Percentiles rank a stretch among this genome's conserved stretches.
phyloP scores from a whole-genome alignment of 805 yeast species.

The Nakazawaea wickerhamii region DNA sequence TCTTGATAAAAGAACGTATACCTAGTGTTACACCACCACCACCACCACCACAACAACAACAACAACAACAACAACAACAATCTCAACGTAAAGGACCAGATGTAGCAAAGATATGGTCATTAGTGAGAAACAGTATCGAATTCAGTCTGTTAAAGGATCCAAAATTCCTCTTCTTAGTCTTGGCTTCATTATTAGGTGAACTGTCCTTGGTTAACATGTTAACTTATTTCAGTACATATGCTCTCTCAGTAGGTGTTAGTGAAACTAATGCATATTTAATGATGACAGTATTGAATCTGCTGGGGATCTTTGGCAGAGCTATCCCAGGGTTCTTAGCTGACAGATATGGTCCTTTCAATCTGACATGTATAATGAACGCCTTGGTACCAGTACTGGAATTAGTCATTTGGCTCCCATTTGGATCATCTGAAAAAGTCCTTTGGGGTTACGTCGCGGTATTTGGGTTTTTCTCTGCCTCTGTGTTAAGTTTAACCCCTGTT shows the following conservation, averaged over 20 bases:
- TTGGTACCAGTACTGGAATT: conserved; percentile 41
- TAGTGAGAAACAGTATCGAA: conserved; percentile 18
- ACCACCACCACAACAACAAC: background rate
- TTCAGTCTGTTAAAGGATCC: conserved; percentile 31
- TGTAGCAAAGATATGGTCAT: background rate
- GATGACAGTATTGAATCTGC: conserved; percentile 41
- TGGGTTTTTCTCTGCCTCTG: conserved; percentile 54
- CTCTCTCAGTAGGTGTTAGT: conserved; percentile 34
- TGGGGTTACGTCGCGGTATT: conserved; percentile 42
- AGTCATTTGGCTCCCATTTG: conserved; percentile 57
- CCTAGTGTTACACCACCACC: no score
- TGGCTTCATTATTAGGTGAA: conserved; percentile 36
- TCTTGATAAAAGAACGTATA: conserved; percentile 33
- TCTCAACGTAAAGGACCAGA: conserved; percentile 14
- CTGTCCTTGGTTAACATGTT: conserved; percentile 32
- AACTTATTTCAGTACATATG: conserved; percentile 41
- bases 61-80: background rate
- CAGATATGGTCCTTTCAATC: conserved; percentile 49
- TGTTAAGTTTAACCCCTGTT: conserved; percentile 52
- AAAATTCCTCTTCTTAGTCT: conserved; percentile 29
- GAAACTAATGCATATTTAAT: conserved; percentile 36
- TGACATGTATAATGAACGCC: conserved; percentile 43
- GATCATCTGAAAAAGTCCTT: conserved; percentile 26
- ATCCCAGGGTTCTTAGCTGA: conserved; percentile 55
- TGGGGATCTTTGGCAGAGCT: conserved; percentile 48